Evolutionary conservation across 1,284 basidiomycete genomes (phyloP), one percentile per base, ranked within the genome.

Genomic region (Hemileia vastatrix): DNA sequence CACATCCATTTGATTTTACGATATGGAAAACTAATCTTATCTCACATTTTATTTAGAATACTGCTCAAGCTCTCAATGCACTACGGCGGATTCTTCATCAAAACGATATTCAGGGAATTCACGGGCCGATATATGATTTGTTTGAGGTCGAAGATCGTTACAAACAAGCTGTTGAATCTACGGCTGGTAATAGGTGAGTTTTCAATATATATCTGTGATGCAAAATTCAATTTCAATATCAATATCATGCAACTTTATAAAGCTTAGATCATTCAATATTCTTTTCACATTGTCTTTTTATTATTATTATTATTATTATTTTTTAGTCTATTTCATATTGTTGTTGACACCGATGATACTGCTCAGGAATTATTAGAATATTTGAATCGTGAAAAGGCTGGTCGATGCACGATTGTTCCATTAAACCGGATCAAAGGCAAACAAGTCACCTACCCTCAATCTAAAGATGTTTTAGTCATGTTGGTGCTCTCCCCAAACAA

Each of bases 331-430:
- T 99, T 98, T 80, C 94, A 98, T 71, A 86, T 98, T 32, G 94
- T 98, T 0, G 94, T 98, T 61, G 95, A 99, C 76, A 90, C 83
- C 11, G 95, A 98, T 72, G 86, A 86, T 47, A 97, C 92, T 0
- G 95, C 91, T 0, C 85, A 84, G 3, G 84, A 82, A 69, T 83
- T 97, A 15, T 83, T 99, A 19, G 88, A 95, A 23, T 81, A 87
- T 66, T 94, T 99, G 92, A 81, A 92, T 71, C 84, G 84, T 71
- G 91, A 97, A 71, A 88, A 87, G 74, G 87, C 84, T 4, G 95
- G 95, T 0, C 85, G 95, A 57, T 89, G 98, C 19, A 99, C 95
- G 0, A 97, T 97, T 78, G 93, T 99, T 86, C 95, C 95, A 11
- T 82, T 99, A 50, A 98, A 98, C 76, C 87, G 94, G n/a, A 83